Percentiles rank a stretch among this genome's conserved stretches.
phyloP scores from a whole-genome alignment of 352 stramenopile species.

The Globisporangium orthogonon region DNA sequence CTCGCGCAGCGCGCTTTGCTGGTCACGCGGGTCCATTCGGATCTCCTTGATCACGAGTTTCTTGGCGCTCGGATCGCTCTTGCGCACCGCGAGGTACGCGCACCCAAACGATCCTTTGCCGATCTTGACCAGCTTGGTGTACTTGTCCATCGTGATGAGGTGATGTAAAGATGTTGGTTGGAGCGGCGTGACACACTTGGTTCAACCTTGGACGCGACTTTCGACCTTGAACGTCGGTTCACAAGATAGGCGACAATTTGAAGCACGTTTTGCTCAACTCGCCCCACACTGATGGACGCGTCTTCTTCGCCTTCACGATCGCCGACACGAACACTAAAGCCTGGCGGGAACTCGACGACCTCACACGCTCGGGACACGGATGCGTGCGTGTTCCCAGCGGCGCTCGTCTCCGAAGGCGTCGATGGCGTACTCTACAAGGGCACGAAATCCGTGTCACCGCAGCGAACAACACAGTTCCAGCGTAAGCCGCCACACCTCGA shows the following conservation, averaged over 20 bases:
- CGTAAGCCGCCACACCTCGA: conserved; percentile 56
- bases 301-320: background rate
- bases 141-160: conserved; percentile 59
- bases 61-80: conserved; percentile 22
- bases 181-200: too few species aligned
- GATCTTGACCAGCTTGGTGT: conserved; percentile 72
- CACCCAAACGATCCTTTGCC: conserved; percentile 66
- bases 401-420: conserved; percentile 18
- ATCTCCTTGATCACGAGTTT: conserved; percentile 76
- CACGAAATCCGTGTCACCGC: conserved; percentile 1
- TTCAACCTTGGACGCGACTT: background rate
- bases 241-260: too few species aligned
- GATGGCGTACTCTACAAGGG: conserved; percentile 51
- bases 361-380: background rate
- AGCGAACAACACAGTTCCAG: conserved; percentile 21
- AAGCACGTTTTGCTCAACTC: too few species aligned
- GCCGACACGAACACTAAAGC: background rate
- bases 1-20: conserved; percentile 49
- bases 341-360: too few species aligned
- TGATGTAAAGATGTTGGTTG: too few species aligned
- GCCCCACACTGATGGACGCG: too few species aligned
- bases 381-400: conserved; percentile 18
- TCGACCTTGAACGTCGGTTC: background rate
- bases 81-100: conserved; percentile 57
- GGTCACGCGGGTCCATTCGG: conserved; percentile 58